Evolutionary conservation across 192 early-diverging fungal genomes (phyloP), one percentile per base, ranked within the genome.

Genomic region (Coemansia sp.): DNA sequence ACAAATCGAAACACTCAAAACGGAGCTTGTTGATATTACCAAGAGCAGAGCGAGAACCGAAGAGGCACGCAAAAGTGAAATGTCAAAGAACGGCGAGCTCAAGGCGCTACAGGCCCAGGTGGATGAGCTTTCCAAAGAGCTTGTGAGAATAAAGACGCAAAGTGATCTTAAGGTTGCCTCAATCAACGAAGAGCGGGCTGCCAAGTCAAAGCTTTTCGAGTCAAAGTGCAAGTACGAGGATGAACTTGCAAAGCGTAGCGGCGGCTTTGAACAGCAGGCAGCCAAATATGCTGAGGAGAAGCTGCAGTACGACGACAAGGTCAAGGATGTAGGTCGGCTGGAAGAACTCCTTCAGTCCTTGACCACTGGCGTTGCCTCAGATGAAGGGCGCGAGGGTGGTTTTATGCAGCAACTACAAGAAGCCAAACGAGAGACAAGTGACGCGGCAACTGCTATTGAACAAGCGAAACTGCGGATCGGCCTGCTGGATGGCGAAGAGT

Each of bases 371-470:
- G 77, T 99, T 37, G 86, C 96, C 15, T 88, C 94, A 4, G 88
- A 90, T 52, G 93, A 96, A 71, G 95, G 96, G 7, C 89, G 95
- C 62, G 94, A 99, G 63, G 94, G 91, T 69, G 95, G 97, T 3
- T 99, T 97, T 64, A 90, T 95, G 90, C 92, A 97, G 80, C 97
- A 98, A 70, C 78, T 99, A n/a, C 88, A 93, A 74, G 88, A 86
- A 52, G 89, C 88, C 36, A 91, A 90, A 65, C 88, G 85, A 46
- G 83, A 78, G 13, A 87, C 84, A 8, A 85, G 78, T 21, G 77
- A 88, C 22, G 87, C 92, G 4, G 85, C 85, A 1, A 92, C 91
- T 2, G 72, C 80, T 9, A 85, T 87, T 46, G 91, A 98, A 75
- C 95, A 96, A 69, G 83, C 89, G 21, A 90, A 90, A 64, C 60